phyloP scores from a whole-genome alignment of 108 stramenopile species.

The Aurantiochytrium sp. region DNA sequence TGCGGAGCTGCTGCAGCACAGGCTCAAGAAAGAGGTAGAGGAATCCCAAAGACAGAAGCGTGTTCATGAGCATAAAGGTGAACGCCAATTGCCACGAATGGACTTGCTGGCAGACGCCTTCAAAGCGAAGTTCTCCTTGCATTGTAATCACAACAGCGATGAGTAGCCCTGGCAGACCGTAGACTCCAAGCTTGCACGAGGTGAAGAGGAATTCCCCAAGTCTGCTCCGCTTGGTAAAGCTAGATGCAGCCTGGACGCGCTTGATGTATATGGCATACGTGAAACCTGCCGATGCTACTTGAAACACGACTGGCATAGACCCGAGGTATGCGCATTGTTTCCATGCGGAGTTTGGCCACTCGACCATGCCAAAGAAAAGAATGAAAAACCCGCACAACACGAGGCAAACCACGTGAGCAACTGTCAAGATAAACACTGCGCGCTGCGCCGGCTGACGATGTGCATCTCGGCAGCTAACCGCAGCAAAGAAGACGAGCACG shows the following conservation, averaged over 20 bases:
- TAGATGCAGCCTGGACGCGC: neutral
- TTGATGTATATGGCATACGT: neutral
- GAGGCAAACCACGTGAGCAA: too few relatives aligned
- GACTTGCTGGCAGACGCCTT: neutral
- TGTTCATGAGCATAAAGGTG: neutral
- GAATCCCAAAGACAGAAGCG: neutral
- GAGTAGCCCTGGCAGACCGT: neutral
- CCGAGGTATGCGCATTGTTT: neutral
- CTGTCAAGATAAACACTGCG: too few relatives aligned
- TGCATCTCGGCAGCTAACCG: too few relatives aligned
- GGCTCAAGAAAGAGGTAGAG: neutral
- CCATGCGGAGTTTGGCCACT: neutral
- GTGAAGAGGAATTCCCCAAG: neutral
- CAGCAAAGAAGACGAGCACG: too few relatives aligned
- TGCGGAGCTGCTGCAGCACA: neutral
- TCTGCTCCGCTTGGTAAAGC: neutral
- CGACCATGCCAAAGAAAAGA: too few relatives aligned
- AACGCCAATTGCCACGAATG: neutral
- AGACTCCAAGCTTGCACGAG: neutral
- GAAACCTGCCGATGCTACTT: neutral
- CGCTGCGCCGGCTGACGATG: too few relatives aligned
- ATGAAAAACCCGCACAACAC: too few relatives aligned
- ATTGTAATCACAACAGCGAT: neutral
- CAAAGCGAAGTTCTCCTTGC: neutral
- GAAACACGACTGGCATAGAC: neutral